A percentile compares a stretch with the other conserved stretches of the same genome.
Conservation (phyloP, 345 rosid species). For the Gossypium sturtianum region DNA sequence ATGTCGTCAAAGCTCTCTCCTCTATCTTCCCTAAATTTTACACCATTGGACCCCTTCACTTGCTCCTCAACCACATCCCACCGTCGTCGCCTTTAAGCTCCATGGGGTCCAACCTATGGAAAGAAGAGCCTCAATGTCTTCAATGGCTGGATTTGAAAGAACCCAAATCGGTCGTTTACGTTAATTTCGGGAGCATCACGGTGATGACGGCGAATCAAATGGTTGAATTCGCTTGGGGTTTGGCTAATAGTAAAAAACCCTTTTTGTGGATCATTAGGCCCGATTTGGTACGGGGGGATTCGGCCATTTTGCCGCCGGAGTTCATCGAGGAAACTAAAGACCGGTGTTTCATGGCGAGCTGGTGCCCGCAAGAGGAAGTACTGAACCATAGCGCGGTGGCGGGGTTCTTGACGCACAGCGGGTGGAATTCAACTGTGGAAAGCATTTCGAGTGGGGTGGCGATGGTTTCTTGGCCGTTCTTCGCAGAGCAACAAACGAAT, state of each 20-base stretch:
- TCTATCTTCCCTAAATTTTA: background rate
- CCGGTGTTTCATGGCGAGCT: background rate
- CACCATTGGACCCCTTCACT: slow-evolving; percentile 22
- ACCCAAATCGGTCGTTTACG: slow-evolving; percentile 22
- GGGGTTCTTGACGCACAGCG: background rate
- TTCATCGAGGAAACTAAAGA: slow-evolving; percentile 2
- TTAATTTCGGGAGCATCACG: slow-evolving; percentile 22
- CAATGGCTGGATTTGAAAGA: slow-evolving; percentile 19
- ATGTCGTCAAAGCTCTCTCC: slow-evolving; percentile 16
- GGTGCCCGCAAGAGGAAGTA: background rate
- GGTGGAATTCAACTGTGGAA: background rate
- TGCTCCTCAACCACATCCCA: slow-evolving; percentile 15
- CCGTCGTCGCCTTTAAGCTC: background rate
- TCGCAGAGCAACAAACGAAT: background rate
- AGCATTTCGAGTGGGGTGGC: background rate
- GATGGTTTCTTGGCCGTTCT: background rate
- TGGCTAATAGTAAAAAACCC: slow-evolving; percentile 14
- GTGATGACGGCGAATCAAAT: slow-evolving; percentile 14
- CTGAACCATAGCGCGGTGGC: background rate
- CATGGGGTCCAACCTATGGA: slow-evolving; percentile 19
- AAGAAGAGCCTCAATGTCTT: slow-evolving; percentile 18
- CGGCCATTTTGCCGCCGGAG: slow-evolving; percentile 1
- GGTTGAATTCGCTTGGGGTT: slow-evolving; percentile 25
- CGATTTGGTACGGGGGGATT: slow-evolving; percentile 14
- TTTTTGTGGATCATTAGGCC: slow-evolving; percentile 31